Evolutionary conservation across 441 rosid species (phyloP), one percentile per base, ranked within the genome.

Genomic region (Adansonia grandidieri): DNA sequence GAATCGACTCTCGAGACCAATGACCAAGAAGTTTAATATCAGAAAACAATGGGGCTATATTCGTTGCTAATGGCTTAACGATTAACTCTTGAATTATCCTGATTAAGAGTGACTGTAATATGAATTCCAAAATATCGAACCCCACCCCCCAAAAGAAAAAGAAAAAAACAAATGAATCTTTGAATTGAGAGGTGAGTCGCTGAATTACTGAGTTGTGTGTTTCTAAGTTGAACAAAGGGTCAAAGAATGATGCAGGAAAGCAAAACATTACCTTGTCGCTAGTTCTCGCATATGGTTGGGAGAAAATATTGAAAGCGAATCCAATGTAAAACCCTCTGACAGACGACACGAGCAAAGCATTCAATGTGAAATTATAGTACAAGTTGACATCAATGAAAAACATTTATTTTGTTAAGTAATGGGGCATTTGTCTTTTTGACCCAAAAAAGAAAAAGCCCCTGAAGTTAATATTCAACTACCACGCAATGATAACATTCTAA

Each of bases 251-350:
- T 1, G 28, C 0, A 15, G 14, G 48, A 53, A 40, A 17, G 24
- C 1, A n/a, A 2, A 32, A 40, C 62, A 28, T 28, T 19, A 14
- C 44, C 9, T 14, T 24, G 74, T 50, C 37, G n/a, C 40, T 32
- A 32, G 40, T 32, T 32, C 40, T 60, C 44, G n/a, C n/a, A 19
- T 54, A n/a, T 56, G 64, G 75, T 40, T 37, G 64, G 63, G 45
- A 24, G 61, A 4, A 42, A 53, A 50, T 28, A 17, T 71, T 57
- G 62, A 57, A 77, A 71, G 10, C 74, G 62, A 67, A 62, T 14
- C 60, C 71, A 42, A 51, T 19, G 57, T 75, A 5, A 69, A 62
- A 48, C 32, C 71, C 63, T 1, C 40, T 11, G 40, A 61, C 15
- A 10, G 62, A 57, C 24, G 22, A 57, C 10, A 6, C 62, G 24